Conservation (phyloP, 2,329 filamentous ascomycete genomes). For the Sphaceloma murrayae region DNA sequence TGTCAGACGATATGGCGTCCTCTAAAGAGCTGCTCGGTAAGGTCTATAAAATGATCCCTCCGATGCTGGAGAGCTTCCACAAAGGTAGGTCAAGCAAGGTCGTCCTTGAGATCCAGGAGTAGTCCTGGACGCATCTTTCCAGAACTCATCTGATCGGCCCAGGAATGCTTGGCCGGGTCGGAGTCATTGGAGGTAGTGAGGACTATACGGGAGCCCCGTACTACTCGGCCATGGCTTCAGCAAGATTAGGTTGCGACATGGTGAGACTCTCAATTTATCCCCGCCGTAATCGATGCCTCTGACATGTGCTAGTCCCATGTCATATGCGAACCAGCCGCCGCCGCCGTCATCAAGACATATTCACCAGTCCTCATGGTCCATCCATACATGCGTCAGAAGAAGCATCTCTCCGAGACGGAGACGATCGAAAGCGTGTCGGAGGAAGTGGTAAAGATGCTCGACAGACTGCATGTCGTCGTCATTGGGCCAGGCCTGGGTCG, state of each 20-base stretch:
- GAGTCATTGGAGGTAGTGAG: conserved; percentile 86
- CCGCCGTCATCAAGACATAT: conserved; percentile 85
- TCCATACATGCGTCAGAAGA: conserved; percentile 78
- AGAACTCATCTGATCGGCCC: too few relatives aligned
- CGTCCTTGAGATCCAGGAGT: not conserved
- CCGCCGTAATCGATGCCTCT: not conserved
- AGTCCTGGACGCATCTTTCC: not conserved
- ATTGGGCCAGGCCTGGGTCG: conserved; percentile 87
- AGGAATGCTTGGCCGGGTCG: conserved; percentile 88
- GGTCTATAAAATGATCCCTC: conserved; percentile 83
- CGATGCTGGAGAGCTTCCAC: conserved; percentile 90
- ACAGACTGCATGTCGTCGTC: conserved; percentile 82
- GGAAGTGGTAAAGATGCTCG: conserved; percentile 67
- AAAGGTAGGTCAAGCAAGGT: conserved; percentile 54
- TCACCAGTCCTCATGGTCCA: conserved; percentile 98
- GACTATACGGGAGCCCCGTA: conserved; percentile 97
- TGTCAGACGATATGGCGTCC: conserved; percentile 35
- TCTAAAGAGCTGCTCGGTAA: conserved; percentile 69
- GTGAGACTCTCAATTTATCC: conserved; percentile 42
- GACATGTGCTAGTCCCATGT: conserved; percentile 60
- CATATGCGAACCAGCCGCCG: conserved; percentile 86
- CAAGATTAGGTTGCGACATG: conserved; percentile 83
- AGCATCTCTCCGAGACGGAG: conserved; percentile 46
- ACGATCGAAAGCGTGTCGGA: conserved; percentile 54
- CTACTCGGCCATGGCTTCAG: conserved; percentile 95